Base-by-base conservation (phyloP, 495 filamentous ascomycete species). In the Cercophora samala region DNA sequence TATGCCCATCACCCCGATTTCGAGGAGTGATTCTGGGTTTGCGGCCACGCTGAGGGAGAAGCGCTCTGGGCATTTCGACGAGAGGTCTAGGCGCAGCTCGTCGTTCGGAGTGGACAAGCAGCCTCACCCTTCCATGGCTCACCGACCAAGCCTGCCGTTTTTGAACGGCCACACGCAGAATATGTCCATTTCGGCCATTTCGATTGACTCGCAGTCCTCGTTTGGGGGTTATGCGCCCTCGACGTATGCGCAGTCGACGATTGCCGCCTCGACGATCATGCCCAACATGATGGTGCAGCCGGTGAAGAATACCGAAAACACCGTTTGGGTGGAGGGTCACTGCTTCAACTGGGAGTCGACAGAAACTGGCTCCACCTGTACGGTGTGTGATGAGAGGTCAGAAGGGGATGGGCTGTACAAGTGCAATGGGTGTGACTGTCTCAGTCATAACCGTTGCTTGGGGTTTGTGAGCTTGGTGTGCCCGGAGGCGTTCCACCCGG, bases 241-340 rank as follows among this genome's bases (percentile, higher is more conserved):
- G 3, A 92, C 93, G 2, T 99, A 97, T 78, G 95, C 95, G 2
- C 92, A 94, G 72, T 97, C 93, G 18, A 99, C 95, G 11, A 84
- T 98, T n/a, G 95, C 95, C 32, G 95, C 95, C n/a, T 97, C 93
- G 17, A 99, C 95, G 0, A 89, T 99, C 72, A 97, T 99, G 87
- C 94, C 95, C 15, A 92, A 93, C 74, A 87, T 96, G 79, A 81
- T 92, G 59, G 82, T 91, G 68, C 93, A 96, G 73, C 92, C 91
- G 2, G 91, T 97, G 8, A 82, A 86, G 46, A 96, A 97, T 72
- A 91, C 90, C 3, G 92, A 96, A 51, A 93, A 87, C 37, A 93
- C 87, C 4, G 87, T 89, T 66, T 98, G 94, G 95, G 87, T 93
- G 3, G 95, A 99, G 78, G 95, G 95, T 0, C 95, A 99, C 81